Base-by-base conservation (phyloP, 129 eudicot species). In the Chrysanthemum seticuspe region DNA sequence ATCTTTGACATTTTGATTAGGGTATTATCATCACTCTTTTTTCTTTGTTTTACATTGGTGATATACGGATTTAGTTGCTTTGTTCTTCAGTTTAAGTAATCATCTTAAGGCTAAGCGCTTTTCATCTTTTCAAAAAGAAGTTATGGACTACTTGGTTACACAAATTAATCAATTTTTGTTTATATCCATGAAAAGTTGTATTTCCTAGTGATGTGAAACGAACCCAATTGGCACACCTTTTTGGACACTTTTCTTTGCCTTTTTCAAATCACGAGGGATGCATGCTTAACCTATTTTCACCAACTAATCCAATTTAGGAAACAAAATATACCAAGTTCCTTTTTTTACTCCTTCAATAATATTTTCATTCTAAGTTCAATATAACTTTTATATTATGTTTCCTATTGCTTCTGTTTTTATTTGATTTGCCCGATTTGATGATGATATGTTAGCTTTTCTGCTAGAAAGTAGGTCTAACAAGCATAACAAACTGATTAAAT, bases 231-330 rank as follows among this genome's bases (percentile, higher is more conserved):
- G 67, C 79, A 76, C 67, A 27, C 16, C 74, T 67, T 76, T 53
- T 50, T 62, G 10, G 70, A 59, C 74, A 47, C 3, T 23, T 44
- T 44, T 11, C 50, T 29, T 2, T 29, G 40, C 55, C 19, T 66
- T 67, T 56, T 40, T 18, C 12, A 8, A 62, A 58, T 62, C 77
- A 71, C 72, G 73, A 65, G 82, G 73, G 77, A 45, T 72, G 73
- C 73, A 78, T 64, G 77, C 73, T 34, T 55, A 71, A 59, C 82
- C 50, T 45, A 65, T 64, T 47, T 48, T 58, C 59, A 71, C 67
- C 73, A 7, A 70, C 71, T 36, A 56, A 7, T 65, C 73, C 73
- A 55, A 14, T 68, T 67, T 59, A 68, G 71, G 69, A 68, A 47
- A 68, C 53, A 59, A 49, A 76, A 10, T 10, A 40, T 40, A 40